Percentiles rank a stretch among this genome's conserved stretches.
Evolutionary conservation across 2,329 filamentous ascomycete species (phyloP).

Genomic region (Cordyceps militaris): DNA sequence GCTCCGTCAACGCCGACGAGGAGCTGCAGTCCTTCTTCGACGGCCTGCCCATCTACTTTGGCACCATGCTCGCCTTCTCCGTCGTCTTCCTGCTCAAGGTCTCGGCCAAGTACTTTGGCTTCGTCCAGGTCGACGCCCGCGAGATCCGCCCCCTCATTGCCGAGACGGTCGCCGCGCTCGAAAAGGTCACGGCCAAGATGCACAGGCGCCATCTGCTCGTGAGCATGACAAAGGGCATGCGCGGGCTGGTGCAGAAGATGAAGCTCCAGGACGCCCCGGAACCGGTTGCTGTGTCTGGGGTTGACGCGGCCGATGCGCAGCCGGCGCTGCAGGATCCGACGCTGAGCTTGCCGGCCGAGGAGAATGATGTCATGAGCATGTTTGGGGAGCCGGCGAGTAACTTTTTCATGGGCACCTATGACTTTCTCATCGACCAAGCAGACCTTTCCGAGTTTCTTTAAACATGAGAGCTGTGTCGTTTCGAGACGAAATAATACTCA

Average conservation of each 20-base stretch:
- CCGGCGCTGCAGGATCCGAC: not conserved
- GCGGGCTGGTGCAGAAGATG: slow-evolving; percentile 11
- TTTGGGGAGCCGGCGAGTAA: slow-evolving; percentile 6
- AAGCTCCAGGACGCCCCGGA: not conserved
- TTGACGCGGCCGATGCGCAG: not conserved
- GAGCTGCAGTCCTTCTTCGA: slow-evolving; percentile 12
- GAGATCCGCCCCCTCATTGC: slow-evolving; percentile 4
- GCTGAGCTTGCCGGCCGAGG: not conserved
- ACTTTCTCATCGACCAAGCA: slow-evolving; percentile 7
- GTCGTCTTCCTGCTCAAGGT: slow-evolving; percentile 10
- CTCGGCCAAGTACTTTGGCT: slow-evolving; percentile 4
- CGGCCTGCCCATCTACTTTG: slow-evolving; percentile 12
- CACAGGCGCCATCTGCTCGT: slow-evolving; percentile 8
- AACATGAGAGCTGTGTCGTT: too few relatives aligned
- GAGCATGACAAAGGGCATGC: slow-evolving; percentile 12
- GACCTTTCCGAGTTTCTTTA: slow-evolving; percentile 2
- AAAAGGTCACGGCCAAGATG: slow-evolving; percentile 9
- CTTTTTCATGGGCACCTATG: slow-evolving; percentile 12
- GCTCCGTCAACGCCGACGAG: slow-evolving; percentile 8
- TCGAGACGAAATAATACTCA: too few relatives aligned
- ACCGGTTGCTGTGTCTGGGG: not conserved
- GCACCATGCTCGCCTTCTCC: slow-evolving; percentile 9
- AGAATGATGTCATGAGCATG: not conserved
- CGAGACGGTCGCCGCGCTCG: slow-evolving; percentile 6
- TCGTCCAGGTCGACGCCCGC: slow-evolving; percentile 3